These are phyloP conservation scores for Xanthoparmelia taractica DNA, from an alignment of 495 filamentous ascomycete species.

Conservation along the genomic window DNA sequence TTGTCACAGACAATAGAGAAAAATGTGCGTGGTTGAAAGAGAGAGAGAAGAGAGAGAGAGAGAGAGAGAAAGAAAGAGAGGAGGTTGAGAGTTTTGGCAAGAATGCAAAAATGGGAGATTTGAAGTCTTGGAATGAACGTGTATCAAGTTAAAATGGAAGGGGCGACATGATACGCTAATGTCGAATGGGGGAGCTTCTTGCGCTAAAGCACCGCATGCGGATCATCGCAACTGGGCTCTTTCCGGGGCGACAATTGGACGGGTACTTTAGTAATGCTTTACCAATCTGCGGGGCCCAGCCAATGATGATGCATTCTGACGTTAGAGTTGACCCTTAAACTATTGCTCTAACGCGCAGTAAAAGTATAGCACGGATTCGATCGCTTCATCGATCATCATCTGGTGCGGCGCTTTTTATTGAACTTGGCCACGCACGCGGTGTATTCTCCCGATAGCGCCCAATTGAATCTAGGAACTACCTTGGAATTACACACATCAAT, in stretches of 20 bases:
- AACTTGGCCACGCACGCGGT: too few species aligned
- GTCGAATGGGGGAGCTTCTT: background rate
- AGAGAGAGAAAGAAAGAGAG: background rate
- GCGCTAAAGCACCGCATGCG: background rate
- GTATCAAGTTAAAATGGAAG: constrained; percentile 15
- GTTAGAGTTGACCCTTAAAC: background rate
- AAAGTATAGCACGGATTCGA: background rate
- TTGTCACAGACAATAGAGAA: constrained; percentile 9
- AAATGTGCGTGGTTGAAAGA: constrained; percentile 17
- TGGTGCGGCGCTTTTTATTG: too few species aligned
- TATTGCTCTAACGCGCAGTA: background rate
- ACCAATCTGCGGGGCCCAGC: background rate
- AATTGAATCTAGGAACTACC: too few species aligned
- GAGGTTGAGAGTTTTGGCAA: background rate
- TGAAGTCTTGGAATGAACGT: constrained; percentile 5
- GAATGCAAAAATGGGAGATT: constrained; percentile 16
- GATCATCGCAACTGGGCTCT: background rate
- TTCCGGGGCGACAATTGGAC: background rate
- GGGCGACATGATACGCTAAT: constrained; percentile 8
- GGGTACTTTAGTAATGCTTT: background rate
- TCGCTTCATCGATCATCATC: background rate
- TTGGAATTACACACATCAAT: too few species aligned
- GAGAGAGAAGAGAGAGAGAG: background rate
- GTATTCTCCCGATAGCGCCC: too few species aligned
- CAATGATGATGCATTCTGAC: background rate